phyloP scores from a whole-genome alignment of 1,139 yeast species.

The Candida freyschussii region DNA sequence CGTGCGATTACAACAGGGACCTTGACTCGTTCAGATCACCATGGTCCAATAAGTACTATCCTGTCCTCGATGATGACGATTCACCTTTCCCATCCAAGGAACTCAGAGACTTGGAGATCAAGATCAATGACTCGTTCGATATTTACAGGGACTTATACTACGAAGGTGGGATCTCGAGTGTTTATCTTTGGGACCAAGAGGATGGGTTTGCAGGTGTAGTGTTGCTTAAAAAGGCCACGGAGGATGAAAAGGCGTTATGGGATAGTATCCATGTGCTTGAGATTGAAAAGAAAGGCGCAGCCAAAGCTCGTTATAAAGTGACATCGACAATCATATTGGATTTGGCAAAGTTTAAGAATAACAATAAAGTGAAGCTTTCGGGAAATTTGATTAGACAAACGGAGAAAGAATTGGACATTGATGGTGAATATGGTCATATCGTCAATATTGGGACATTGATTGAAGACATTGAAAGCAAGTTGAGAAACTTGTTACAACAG shows the following conservation, averaged over 20 bases:
- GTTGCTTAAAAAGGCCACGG: conserved; percentile 68
- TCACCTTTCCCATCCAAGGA: conserved; percentile 69
- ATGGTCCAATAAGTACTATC: conserved; percentile 79
- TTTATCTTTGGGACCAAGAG: conserved; percentile 88
- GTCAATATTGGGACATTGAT: conserved; percentile 80
- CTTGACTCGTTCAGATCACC: conserved; percentile 93
- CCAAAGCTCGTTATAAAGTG: conserved; percentile 59
- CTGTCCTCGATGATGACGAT: conserved; percentile 49
- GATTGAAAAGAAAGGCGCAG: conserved; percentile 44
- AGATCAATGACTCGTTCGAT: conserved; percentile 89
- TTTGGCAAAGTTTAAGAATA: conserved; percentile 31
- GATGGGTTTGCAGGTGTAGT: conserved; percentile 85
- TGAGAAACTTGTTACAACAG: conserved; percentile 84
- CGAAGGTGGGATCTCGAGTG: conserved; percentile 88
- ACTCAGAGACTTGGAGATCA: conserved; percentile 68
- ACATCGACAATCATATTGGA: conserved; percentile 88
- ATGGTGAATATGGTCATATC: conserved; percentile 43
- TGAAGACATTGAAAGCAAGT: conserved; percentile 84
- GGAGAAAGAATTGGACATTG: conserved; percentile 42
- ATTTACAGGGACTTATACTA: conserved; percentile 89
- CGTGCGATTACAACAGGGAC: conserved; percentile 94
- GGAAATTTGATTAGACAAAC: conserved; percentile 85
- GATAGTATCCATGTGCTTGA: conserved; percentile 93
- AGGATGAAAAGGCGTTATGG: conserved; percentile 61
- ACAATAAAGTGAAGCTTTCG: conserved; percentile 50